Base-by-base conservation (phyloP, 164 flowering plant species). In the Dillenia suffruticosa region DNA sequence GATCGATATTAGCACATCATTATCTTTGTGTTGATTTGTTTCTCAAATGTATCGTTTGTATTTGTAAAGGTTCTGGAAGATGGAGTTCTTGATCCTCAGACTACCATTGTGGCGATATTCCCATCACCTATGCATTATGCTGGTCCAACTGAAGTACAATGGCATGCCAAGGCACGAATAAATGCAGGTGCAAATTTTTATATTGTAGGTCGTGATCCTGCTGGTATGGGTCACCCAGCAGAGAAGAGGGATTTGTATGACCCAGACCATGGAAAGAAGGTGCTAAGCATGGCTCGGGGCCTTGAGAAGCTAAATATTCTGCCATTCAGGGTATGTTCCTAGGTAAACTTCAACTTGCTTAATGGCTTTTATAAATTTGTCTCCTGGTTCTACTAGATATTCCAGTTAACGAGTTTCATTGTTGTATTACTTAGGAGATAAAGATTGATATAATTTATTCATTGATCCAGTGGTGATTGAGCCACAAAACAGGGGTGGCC, bases 81-180 rank as follows among this genome's bases (percentile, higher is more conserved):
- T 74, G 97, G 96, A 55, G 83, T 93, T 47, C 97, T 93, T 66
- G 96, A 93, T 53, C 98, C 97, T 6, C 82, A 78, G 76, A 88
- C 96, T 44, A 93, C 98, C n/a, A 78, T 93, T 61, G 97, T 93
- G 56, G 63, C 97, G 17, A 93, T 90, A 66, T 93, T 93, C 68
- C 98, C 97, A 32, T 93, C 98, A 61, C 98, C 98, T 19, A 93
- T 93, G 98, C 98, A 87, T 70, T 93, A 93, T 79, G 97, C 98
- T 0, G 97, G 98, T 53, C 98, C 98, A 56, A 93, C 98, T 62
- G 97, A 93, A 76, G 98, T 93, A 46, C 98, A 90, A 56, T 93
- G 98, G 98, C 98, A 93, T 84, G 98, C 98, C 54, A 93, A 93
- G 77, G 94, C 94, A 60, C 72, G 98, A 57, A 84, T 90, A 65